Conservation (phyloP, 1,139 yeast species). For the Hansenula lynferdii region DNA sequence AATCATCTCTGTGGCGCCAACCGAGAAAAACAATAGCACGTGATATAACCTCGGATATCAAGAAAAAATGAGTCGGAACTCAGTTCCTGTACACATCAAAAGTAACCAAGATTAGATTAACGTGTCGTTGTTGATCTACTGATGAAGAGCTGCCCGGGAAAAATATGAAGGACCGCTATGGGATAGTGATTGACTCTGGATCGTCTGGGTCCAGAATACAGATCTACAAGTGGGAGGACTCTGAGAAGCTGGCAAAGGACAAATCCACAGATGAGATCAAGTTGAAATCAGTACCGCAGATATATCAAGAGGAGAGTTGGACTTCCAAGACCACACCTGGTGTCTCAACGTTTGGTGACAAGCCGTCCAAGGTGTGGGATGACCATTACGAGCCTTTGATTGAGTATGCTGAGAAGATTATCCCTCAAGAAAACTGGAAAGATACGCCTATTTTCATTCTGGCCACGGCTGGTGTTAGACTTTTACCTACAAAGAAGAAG, state of each 20-base stretch:
- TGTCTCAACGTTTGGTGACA: slow-evolving; percentile 51
- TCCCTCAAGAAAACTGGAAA: slow-evolving; percentile 47
- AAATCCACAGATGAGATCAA: slow-evolving; percentile 22
- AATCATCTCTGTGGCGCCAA: not conserved
- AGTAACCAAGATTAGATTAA: not conserved
- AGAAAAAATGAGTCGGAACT: not conserved
- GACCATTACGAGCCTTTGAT: slow-evolving; percentile 54
- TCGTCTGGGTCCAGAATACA: slow-evolving; percentile 77
- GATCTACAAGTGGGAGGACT: slow-evolving; percentile 63
- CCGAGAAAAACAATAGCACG: not conserved
- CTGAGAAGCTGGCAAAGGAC: slow-evolving; percentile 25
- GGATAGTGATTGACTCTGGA: slow-evolving; percentile 77
- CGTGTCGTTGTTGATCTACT: not conserved
- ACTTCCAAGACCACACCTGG: slow-evolving; percentile 65
- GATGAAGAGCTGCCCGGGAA: not conserved
- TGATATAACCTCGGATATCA: not conserved
- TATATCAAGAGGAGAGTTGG: slow-evolving; percentile 57
- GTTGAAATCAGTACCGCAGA: slow-evolving; percentile 54
- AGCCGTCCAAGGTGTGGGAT: slow-evolving; percentile 49
- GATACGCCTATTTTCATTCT: slow-evolving; percentile 69
- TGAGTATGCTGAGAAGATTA: slow-evolving; percentile 50
- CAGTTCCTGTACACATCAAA: no score
- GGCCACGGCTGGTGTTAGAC: slow-evolving; percentile 83
- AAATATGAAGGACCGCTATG: slow-evolving; percentile 35
- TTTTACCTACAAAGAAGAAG: slow-evolving; percentile 45